Base-by-base conservation (phyloP, 208 protist genomes). In the Acanthamoeba lenticulata region DNA sequence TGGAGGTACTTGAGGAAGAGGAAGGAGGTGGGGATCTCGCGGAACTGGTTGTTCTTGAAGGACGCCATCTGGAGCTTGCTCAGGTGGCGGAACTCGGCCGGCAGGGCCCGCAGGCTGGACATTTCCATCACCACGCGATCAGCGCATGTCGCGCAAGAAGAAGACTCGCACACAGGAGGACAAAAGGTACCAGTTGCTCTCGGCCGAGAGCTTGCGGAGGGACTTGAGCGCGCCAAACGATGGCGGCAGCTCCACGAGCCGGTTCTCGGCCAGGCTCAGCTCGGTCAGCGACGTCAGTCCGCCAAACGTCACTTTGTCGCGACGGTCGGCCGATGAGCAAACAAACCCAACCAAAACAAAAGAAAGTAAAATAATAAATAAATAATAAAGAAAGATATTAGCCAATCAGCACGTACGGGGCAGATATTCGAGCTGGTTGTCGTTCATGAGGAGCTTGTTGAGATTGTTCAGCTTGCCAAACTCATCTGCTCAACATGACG, bases 1-100 rank as follows among this genome's bases (percentile, higher is more conserved):
- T n/a, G n/a, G n/a, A n/a, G n/a, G 32, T 65, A 92, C 62, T 92
- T 92, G 60, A 92, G 65, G 65, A 79, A 92, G 19, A 92, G 36
- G 38, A 92, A 57, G 7, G 60, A 77, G 19, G 62, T 69, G 45
- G 88, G 88, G 17, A 92, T 57, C 44, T 92, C 88, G 3, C 42
- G 90, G 42, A 92, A 57, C 15, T 72, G 32, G 45, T 92, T 92
- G 40, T 49, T 77, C 44, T 92, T 77, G 60, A 92, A 92, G 6
- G 88, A 45, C 15, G 40, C 88, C 88, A 92, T 57, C 65, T 92
- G 88, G 3, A 92, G 45, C 55, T 72, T 69, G 88, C 62, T 92
- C 34, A 92, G 88, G 27, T 77, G 36, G 3, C 62, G 21, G 27
- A 92, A 92, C 65, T 92, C 88, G 38, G 88, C 21, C 9, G 88